Evolutionary conservation across 257 asterid species (phyloP), one percentile per base, ranked within the genome.

Genomic region (Penstemon barbatus): DNA sequence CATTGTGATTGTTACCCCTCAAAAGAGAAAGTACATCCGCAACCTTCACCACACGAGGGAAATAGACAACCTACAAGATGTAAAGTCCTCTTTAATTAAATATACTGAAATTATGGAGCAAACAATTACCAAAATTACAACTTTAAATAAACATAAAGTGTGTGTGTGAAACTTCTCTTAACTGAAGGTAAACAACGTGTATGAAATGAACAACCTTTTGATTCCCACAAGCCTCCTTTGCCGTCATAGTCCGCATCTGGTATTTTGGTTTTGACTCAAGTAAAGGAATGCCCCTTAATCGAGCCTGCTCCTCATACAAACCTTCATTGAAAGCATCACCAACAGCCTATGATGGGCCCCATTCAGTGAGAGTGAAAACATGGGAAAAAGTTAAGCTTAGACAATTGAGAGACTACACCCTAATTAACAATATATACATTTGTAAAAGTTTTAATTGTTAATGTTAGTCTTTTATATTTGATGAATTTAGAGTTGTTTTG

Each of bases 261-360:
- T 91, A 87, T 74, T 94, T 94, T 65, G 99, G 99, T 77, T 84
- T 91, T 56, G 99, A 94, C 72, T 94, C 99, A 73, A 94, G 93
- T 65, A 94, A 76, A 4, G 97, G 99, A 72, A 94, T 89, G 68
- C 91, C 84, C 74, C 86, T 82, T 69, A 94, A 68, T 71, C 96
- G 89, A 65, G 99, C 99, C 81, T 94, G 99, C 77, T 94, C 97
- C 72, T 94, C 99, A 70, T 94, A 94, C 36, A 94, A 76, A 44
- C 99, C 99, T 80, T 94, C 99, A 81, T 89, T 94, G 71, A 94
- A 94, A 65, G 92, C 99, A 80, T 94, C 99, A 80, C 99, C 99
- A 79, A 94, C 97, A 54, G 99, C 99, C 99, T 94, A 80, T 65
- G 51, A 63, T 57, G 70, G 37, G 69, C 11, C 56, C 36, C 63